Evolutionary conservation across 1,284 basidiomycete species (phyloP).

Genomic region (Apiotrichum sp.): DNA sequence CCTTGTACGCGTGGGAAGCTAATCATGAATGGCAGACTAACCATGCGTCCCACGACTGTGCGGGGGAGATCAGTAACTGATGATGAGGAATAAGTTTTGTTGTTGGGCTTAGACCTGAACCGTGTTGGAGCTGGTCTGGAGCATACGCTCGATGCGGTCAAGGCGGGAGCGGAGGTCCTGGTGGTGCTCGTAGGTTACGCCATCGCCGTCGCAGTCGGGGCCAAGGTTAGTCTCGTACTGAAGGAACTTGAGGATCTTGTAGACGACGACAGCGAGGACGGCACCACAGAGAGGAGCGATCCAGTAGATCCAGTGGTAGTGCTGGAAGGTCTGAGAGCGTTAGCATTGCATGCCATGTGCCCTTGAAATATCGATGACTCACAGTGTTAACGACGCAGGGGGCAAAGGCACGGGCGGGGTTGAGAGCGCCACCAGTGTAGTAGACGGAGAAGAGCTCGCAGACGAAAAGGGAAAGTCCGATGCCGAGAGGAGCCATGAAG

Average conservation of each 20-base stretch:
- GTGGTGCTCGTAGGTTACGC: constrained; percentile 7
- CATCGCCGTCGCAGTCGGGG: constrained; percentile 22
- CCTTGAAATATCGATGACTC: not conserved
- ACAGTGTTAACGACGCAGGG: constrained; percentile 37
- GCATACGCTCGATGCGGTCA: constrained; percentile 22
- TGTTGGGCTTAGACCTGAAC: not conserved
- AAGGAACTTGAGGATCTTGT: constrained; percentile 36
- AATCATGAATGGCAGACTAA: too few species aligned
- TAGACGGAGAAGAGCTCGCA: constrained; percentile 48
- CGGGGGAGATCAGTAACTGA: too few species aligned
- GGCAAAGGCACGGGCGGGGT: constrained; percentile 46
- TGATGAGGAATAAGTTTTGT: too few species aligned
- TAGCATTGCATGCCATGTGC: not conserved
- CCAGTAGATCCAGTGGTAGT: constrained; percentile 47
- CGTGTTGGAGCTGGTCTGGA: not conserved
- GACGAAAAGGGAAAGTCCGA: constrained; percentile 50
- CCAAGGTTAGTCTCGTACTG: constrained; percentile 28
- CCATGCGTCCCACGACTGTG: too few species aligned
- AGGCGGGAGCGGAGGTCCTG: constrained; percentile 14
- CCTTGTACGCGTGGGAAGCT: too few species aligned
- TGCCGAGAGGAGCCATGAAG: constrained; percentile 52
- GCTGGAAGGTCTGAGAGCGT: constrained; percentile 22
- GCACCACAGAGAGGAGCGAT: constrained; percentile 41
- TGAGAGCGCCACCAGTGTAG: constrained; percentile 47
- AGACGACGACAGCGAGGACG: constrained; percentile 43